Conservation (phyloP, 257 asterid genomes). For the Nicotiana otophora region DNA sequence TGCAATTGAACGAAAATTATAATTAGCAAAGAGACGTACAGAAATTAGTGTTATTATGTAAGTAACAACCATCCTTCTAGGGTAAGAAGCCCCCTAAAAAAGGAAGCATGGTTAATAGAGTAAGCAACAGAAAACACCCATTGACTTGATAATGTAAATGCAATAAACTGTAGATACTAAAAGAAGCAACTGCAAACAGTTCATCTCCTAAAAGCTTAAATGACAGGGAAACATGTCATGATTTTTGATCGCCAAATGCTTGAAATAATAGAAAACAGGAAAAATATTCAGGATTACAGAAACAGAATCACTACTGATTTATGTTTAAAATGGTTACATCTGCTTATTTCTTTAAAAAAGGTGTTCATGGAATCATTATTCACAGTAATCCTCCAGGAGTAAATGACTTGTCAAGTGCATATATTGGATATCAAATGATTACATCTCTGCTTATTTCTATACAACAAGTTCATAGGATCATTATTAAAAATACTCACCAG, state of each 20-base stretch:
- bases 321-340: background rate
- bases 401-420: background rate
- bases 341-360: background rate
- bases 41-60: background rate
- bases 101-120: background rate
- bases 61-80: background rate
- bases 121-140: background rate
- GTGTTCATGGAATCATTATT: background rate
- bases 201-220: background rate
- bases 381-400: background rate
- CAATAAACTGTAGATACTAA: background rate
- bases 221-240: background rate
- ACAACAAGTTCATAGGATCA: background rate
- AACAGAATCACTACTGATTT: background rate
- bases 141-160: background rate
- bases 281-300: background rate
- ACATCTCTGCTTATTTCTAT: background rate
- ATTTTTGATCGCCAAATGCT: background rate
- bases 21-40: background rate
- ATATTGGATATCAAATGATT: background rate
- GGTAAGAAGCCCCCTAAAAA: background rate
- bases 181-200: background rate
- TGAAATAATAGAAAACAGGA: background rate
- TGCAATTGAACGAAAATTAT: background rate
- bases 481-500: background rate